These are phyloP conservation scores for Penicillium expansum DNA, from an alignment of 2,329 filamentous ascomycete genomes.

Conservation along the genomic window DNA sequence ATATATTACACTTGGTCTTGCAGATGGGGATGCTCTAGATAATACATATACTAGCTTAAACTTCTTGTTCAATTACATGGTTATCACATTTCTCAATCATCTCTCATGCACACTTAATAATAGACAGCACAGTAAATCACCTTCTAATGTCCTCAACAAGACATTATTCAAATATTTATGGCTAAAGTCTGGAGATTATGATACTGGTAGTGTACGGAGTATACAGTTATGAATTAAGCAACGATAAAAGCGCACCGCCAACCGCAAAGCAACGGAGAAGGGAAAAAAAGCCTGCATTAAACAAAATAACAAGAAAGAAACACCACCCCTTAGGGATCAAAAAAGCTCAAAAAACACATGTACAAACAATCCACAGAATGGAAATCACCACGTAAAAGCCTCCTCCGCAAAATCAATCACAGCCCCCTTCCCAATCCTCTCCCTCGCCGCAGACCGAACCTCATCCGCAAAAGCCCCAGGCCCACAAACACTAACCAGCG, in stretches of 20 bases:
- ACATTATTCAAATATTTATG: not conserved
- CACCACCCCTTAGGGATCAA: not conserved
- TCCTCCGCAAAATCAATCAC: conserved; percentile 63
- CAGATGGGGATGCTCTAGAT: not conserved
- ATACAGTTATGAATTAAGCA: not conserved
- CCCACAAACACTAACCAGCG: conserved; percentile 62
- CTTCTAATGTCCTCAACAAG: too few species aligned
- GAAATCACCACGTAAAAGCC: conserved; percentile 66
- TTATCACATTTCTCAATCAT: not conserved
- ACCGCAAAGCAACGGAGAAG: not conserved
- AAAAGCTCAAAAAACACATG: not conserved
- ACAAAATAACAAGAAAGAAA: not conserved
- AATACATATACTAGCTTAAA: conserved; percentile 1
- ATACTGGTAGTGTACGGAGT: not conserved
- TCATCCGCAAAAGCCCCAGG: conserved; percentile 63
- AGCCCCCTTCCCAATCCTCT: conserved; percentile 51
- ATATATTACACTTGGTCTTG: not conserved
- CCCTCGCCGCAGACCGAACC: conserved; percentile 55
- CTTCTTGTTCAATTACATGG: not conserved
- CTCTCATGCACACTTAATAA: not conserved
- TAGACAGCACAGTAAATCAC: too few species aligned
- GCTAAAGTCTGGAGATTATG: not conserved
- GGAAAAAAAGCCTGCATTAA: not conserved
- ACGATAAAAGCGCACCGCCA: not conserved
- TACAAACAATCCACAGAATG: too few species aligned